Evolutionary conservation across 805 yeast species (phyloP).

Genomic region (Myxozyma kluyveri): DNA sequence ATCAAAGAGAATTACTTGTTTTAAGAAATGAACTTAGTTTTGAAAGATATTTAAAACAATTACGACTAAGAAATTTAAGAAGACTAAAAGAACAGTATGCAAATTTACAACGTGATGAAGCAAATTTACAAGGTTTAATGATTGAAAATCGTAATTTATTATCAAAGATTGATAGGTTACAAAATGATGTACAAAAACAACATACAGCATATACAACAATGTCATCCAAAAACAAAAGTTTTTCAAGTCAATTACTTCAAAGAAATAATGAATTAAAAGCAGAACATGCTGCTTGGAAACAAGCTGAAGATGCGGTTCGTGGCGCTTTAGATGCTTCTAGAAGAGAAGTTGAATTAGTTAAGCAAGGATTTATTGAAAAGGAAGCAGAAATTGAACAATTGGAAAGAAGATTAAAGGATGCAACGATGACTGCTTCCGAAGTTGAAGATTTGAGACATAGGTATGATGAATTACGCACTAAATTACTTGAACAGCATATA

Average conservation of each 20-base stretch:
- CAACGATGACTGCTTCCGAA: constrained; percentile 15
- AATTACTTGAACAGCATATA: constrained; percentile 5
- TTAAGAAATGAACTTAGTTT: constrained; percentile 62
- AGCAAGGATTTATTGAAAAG: constrained; percentile 37
- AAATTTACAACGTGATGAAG: constrained; percentile 34
- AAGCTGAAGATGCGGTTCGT: constrained; percentile 31
- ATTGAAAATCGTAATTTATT: constrained; percentile 36
- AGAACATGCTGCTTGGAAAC: constrained; percentile 30
- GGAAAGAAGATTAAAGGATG: constrained; percentile 27
- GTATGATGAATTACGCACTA: constrained; percentile 5
- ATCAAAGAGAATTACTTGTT: constrained; percentile 56
- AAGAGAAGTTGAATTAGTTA: constrained; percentile 35
- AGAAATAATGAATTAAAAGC: constrained; percentile 37
- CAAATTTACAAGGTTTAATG: constrained; percentile 36
- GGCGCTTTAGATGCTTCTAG: constrained; percentile 35
- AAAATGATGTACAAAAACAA: constrained; percentile 35
- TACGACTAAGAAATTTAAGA: constrained; percentile 43
- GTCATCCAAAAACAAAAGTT: constrained; percentile 40
- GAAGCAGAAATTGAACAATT: constrained; percentile 33
- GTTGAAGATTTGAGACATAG: constrained; percentile 11
- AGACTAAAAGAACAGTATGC: constrained; percentile 39
- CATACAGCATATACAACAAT: constrained; percentile 37
- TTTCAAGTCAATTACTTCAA: constrained; percentile 38
- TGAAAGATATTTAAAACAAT: constrained; percentile 50
- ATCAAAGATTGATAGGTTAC: constrained; percentile 32